Evolutionary conservation across 2,329 filamentous ascomycete genomes (phyloP).

Genomic region (Penicillium crustosum): DNA sequence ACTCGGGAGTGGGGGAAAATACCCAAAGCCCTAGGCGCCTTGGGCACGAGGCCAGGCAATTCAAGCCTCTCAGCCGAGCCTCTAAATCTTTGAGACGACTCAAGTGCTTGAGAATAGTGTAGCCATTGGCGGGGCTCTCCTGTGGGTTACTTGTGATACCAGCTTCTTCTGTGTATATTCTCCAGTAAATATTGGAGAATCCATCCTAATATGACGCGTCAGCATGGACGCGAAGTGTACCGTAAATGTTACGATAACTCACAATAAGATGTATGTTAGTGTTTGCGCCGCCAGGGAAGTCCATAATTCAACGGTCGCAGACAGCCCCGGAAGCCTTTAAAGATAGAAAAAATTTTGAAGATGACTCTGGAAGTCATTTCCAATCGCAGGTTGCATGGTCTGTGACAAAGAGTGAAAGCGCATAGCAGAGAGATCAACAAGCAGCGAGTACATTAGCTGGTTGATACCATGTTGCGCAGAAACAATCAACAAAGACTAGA

Average conservation of each 20-base stretch:
- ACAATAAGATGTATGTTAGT: conserved; percentile 46
- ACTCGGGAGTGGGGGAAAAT: conserved; percentile 41
- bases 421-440: conserved; percentile 22
- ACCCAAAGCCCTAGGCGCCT: conserved; percentile 42
- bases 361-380: conserved; percentile 38
- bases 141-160: conserved; percentile 30
- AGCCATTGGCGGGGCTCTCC: conserved; percentile 38
- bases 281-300: conserved; percentile 44
- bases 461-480: conserved; percentile 15
- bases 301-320: conserved; percentile 39
- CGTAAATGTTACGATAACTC: conserved; percentile 25
- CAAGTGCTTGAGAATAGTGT: conserved; percentile 39
- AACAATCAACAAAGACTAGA: conserved; percentile 7
- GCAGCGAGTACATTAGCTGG: conserved; percentile 18
- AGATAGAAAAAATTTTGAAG: conserved; percentile 27
- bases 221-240: conserved; percentile 14
- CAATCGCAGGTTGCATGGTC: conserved; percentile 20
- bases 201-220: conserved; percentile 38
- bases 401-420: conserved; percentile 22
- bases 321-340: conserved; percentile 30
- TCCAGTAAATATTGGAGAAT: conserved; percentile 46
- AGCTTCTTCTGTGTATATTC: conserved; percentile 42
- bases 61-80: conserved; percentile 36
- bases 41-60: conserved; percentile 42
- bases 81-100: conserved; percentile 43